A percentile compares a stretch with the other conserved stretches of the same genome.
These are phyloP conservation scores for Venturia effusa DNA, from an alignment of 2,329 filamentous ascomycete genomes.

Conservation along the genomic window DNA sequence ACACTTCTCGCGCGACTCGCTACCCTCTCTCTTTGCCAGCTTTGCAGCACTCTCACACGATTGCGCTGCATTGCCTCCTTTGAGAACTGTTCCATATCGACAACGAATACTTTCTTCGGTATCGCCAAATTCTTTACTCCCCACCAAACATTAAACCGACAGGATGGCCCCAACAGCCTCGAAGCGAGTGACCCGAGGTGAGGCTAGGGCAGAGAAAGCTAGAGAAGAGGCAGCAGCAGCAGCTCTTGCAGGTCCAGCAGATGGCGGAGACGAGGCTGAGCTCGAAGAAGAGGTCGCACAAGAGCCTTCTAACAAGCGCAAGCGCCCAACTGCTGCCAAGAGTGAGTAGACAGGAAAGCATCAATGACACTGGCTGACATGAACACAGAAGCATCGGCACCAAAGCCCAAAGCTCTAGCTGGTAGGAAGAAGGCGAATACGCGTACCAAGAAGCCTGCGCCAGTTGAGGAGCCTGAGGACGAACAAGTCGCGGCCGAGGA, in stretches of 20 bases:
- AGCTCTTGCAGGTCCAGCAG: background rate
- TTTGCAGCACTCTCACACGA: background rate
- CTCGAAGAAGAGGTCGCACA: background rate
- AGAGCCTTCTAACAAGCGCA: background rate
- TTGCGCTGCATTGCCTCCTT: background rate
- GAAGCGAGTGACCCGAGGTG: background rate
- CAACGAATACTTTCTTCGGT: background rate
- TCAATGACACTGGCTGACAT: background rate
- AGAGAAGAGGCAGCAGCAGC: background rate
- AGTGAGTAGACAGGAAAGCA: background rate
- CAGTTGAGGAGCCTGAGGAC: background rate
- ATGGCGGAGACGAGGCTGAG: background rate
- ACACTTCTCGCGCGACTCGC: background rate
- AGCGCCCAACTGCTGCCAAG: background rate
- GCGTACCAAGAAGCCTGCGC: background rate
- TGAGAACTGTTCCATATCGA: background rate
- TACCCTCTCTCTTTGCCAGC: background rate
- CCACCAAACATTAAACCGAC: background rate
- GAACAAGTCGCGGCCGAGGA: background rate
- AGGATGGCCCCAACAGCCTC: background rate
- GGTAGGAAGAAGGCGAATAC: background rate
- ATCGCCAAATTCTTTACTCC: background rate
- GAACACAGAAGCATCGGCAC: background rate
- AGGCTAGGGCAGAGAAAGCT: background rate
- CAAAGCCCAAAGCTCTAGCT: background rate